A percentile compares a stretch with the other conserved stretches of the same genome.
These are phyloP conservation scores for Peterozyma xylosa DNA, from an alignment of 805 yeast species.

Conservation along the genomic window DNA sequence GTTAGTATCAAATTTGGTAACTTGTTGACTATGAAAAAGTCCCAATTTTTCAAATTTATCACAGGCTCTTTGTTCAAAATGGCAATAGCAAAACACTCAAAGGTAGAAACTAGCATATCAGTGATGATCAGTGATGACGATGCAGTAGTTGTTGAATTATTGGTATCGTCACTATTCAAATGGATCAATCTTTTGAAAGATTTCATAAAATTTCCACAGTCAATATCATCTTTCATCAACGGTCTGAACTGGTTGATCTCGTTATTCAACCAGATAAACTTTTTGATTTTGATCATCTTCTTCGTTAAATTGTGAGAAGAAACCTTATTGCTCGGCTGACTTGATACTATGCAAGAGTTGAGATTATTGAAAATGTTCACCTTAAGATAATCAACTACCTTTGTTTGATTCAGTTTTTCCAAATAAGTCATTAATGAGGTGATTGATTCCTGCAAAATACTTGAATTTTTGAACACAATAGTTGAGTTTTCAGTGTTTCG, in stretches of 20 bases:
- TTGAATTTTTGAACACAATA: neutral
- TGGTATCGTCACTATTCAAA: conserved; percentile 1
- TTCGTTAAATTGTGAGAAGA: neutral
- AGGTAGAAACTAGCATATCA: conserved; percentile 3
- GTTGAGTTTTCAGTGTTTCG: neutral
- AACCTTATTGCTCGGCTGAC: neutral
- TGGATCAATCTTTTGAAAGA: conserved; percentile 5
- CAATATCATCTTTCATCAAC: neutral
- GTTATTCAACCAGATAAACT: conserved; percentile 6
- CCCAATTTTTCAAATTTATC: conserved; percentile 3
- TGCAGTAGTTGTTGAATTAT: neutral
- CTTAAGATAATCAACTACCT: neutral
- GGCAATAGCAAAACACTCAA: conserved; percentile 5
- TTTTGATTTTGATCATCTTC: conserved; percentile 3
- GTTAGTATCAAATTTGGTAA: conserved; percentile 2
- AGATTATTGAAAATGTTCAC: neutral
- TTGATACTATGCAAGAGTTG: neutral
- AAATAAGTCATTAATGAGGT: neutral
- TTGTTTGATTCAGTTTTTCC: neutral
- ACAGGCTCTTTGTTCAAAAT: neutral
- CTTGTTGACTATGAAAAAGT: conserved; percentile 3
- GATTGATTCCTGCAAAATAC: neutral
- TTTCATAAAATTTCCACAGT: neutral
- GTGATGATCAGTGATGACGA: neutral
- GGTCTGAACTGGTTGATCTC: conserved; percentile 3